Evolutionary conservation across 169 alveolate species (phyloP).

Genomic region (Amoebophrya sp.): DNA sequence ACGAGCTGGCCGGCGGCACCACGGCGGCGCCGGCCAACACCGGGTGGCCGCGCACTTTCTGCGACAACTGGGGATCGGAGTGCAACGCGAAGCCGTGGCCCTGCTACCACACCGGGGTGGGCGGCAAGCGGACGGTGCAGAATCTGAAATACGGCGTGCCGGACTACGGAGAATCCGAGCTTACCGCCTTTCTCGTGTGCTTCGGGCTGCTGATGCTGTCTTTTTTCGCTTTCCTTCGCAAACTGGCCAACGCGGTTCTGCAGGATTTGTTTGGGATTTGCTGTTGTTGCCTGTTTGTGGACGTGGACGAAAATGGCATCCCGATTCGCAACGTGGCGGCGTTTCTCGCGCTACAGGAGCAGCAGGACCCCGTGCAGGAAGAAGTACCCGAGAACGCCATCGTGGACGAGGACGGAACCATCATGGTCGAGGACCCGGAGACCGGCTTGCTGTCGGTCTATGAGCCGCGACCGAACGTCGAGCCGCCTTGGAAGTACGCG

Average conservation of each 20-base stretch:
- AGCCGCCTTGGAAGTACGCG: too few relatives aligned
- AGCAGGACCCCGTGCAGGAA: too few relatives aligned
- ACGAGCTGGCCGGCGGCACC: too few relatives aligned
- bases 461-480: not conserved
- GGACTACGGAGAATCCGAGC: not conserved
- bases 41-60: not conserved
- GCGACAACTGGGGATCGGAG: not conserved
- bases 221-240: not conserved
- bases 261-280: not conserved
- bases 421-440: too few relatives aligned
- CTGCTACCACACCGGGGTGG: not conserved
- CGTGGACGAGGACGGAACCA: too few relatives aligned
- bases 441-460: too few relatives aligned
- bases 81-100: not conserved
- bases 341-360: too few relatives aligned
- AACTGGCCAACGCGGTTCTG: not conserved
- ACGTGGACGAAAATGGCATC: not conserved
- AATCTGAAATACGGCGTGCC: not conserved
- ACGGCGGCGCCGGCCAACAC: too few relatives aligned
- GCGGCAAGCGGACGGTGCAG: not conserved
- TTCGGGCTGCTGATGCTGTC: not conserved
- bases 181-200: not conserved
- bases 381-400: too few relatives aligned
- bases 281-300: slow-evolving; percentile 5
- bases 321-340: too few relatives aligned